phyloP scores from a whole-genome alignment of 108 stramenopile genomes.

The Discostella pseudostelligera region DNA sequence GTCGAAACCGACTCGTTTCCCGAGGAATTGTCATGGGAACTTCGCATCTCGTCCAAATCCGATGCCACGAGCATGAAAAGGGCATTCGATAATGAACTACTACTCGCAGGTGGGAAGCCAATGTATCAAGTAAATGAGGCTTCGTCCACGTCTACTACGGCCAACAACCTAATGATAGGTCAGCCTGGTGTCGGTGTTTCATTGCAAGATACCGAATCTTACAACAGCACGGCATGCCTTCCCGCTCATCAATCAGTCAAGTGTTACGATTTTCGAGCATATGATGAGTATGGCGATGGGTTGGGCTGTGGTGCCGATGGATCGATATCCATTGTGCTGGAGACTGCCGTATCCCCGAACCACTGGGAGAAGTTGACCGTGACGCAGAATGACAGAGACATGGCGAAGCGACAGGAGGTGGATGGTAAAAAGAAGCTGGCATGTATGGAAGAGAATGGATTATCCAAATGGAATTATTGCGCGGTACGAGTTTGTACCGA shows the following conservation, averaged over 20 bases:
- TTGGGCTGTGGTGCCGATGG: slow-evolving; percentile 22
- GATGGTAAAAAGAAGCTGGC: slow-evolving; percentile 11
- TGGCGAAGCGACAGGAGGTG: slow-evolving; percentile 6
- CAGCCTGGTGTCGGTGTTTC: slow-evolving; percentile 4
- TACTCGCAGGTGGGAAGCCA: slow-evolving; percentile 6
- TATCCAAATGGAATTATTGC: slow-evolving; percentile 22
- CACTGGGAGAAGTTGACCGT: not conserved
- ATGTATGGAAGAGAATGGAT: slow-evolving; percentile 5
- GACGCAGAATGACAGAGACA: slow-evolving; percentile 4
- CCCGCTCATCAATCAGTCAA: not conserved
- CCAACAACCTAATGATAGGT: not conserved
- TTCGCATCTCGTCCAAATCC: slow-evolving; percentile 5
- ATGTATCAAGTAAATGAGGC: not conserved
- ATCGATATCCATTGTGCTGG: slow-evolving; percentile 12
- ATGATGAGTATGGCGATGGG: slow-evolving; percentile 30
- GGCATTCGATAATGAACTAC: slow-evolving; percentile 5
- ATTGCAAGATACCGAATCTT: slow-evolving; percentile 7
- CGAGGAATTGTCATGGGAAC: slow-evolving; percentile 21
- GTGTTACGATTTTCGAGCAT: slow-evolving; percentile 33
- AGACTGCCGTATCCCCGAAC: not conserved
- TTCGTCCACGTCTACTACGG: not conserved
- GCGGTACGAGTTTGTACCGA: slow-evolving; percentile 15
- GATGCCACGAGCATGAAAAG: not conserved
- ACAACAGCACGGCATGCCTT: slow-evolving; percentile 11
- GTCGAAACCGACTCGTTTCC: slow-evolving; percentile 19